These are phyloP conservation scores for Cicer judaicum DNA, from an alignment of 306 rosid species.

Conservation along the genomic window DNA sequence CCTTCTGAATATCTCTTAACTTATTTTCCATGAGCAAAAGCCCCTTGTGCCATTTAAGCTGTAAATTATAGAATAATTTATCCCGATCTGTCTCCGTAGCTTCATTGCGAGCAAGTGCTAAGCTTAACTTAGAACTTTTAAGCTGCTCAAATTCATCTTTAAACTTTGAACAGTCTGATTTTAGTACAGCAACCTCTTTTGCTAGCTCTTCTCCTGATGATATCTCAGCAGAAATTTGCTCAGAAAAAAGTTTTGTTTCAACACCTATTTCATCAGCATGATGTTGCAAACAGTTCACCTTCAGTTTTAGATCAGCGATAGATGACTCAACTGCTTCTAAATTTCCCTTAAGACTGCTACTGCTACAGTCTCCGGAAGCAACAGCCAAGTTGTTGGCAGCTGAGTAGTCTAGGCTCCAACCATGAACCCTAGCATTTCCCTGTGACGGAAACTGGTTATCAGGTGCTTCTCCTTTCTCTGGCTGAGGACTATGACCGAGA, in stretches of 20 bases:
- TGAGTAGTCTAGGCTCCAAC: constrained; percentile 76
- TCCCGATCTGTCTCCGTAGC: constrained; percentile 54
- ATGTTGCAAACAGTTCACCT: constrained; percentile 68
- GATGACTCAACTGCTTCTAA: constrained; percentile 82
- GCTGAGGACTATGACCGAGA: constrained; percentile 66
- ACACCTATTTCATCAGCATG: constrained; percentile 77
- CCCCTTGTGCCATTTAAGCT: constrained; percentile 70
- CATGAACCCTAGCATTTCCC: constrained; percentile 72
- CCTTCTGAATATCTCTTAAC: constrained; percentile 72
- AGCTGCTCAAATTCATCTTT: constrained; percentile 73
- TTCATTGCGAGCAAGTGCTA: constrained; percentile 52
- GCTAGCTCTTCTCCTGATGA: constrained; percentile 76
- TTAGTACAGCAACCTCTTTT: constrained; percentile 71
- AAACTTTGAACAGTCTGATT: constrained; percentile 77
- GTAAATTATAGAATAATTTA: constrained; percentile 56
- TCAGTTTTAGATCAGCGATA: constrained; percentile 72
- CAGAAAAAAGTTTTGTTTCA: constrained; percentile 65
- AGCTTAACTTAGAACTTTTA: constrained; percentile 57
- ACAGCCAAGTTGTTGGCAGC: constrained; percentile 60
- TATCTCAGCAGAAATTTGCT: constrained; percentile 81
- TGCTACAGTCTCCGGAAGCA: constrained; percentile 72
- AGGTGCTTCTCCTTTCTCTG: constrained; percentile 69
- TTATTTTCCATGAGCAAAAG: constrained; percentile 78
- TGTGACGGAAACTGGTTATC: constrained; percentile 59
- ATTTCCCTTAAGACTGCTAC: constrained; percentile 67